Evolutionary conservation across 2,329 filamentous ascomycete species (phyloP).

Genomic region (Tolypocladium nubicola): DNA sequence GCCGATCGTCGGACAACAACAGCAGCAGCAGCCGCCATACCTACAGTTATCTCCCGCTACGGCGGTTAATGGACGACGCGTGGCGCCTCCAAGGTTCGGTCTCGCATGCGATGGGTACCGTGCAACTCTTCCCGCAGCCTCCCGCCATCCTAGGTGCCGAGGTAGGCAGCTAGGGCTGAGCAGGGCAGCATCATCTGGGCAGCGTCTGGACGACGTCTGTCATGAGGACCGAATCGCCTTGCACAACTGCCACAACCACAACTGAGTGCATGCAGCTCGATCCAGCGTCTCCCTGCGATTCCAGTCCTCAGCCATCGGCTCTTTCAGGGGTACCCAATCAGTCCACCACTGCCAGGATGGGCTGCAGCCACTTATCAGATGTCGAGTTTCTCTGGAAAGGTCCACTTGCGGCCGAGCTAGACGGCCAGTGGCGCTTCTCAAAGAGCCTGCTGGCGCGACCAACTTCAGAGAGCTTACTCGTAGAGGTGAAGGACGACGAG

Average conservation of each 20-base stretch:
- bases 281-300: neutral
- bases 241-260: neutral
- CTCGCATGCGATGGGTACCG: neutral
- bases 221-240: neutral
- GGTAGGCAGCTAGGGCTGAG: neutral
- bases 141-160: neutral
- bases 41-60: neutral
- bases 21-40: neutral
- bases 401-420: too few relatives aligned
- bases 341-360: neutral
- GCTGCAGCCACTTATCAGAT: too few relatives aligned
- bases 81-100: neutral
- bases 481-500: neutral
- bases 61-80: neutral
- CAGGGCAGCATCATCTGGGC: neutral
- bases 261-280: neutral
- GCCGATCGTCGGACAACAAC: neutral
- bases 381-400: too few relatives aligned
- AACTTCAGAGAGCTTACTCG: neutral
- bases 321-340: neutral
- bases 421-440: too few relatives aligned
- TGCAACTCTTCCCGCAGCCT: neutral
- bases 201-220: neutral
- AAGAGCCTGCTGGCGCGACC: neutral
- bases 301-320: neutral